Evolutionary conservation across 345 rosid genomes (phyloP).

Genomic region (Populus tremula): DNA sequence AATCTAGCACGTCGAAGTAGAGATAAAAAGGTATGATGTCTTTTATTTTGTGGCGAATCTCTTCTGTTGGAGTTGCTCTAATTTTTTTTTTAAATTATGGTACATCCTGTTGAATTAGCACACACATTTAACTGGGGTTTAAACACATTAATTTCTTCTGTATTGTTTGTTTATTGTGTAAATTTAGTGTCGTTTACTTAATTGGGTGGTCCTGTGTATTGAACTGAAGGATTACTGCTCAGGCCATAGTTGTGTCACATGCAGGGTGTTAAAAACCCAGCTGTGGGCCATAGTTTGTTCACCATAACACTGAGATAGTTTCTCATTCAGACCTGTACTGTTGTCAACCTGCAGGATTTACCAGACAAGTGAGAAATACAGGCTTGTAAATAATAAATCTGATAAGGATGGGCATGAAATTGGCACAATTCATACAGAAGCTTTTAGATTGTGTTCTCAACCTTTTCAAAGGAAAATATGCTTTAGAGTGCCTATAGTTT

Average conservation of each 20-base stretch:
- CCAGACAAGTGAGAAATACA: not conserved
- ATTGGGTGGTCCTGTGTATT: not conserved
- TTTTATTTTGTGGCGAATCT: not conserved
- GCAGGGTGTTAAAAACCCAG: not conserved
- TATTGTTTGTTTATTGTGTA: not conserved
- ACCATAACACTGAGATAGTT: not conserved
- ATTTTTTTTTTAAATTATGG: not conserved
- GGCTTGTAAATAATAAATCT: not conserved
- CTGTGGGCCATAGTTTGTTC: not conserved
- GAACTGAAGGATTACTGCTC: not conserved
- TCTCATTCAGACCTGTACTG: not conserved
- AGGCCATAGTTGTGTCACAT: not conserved
- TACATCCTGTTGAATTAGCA: not conserved
- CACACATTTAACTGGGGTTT: not conserved
- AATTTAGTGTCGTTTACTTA: not conserved
- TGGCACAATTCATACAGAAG: no score
- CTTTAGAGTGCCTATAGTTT: not conserved
- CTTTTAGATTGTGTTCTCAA: not conserved
- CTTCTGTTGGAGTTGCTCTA: not conserved
- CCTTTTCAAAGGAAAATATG: not conserved
- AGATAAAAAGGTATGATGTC: conserved; percentile 55
- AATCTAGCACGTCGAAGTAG: conserved; percentile 46
- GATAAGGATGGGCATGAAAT: not conserved
- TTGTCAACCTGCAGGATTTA: not conserved
- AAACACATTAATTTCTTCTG: not conserved